Base-by-base conservation (phyloP, 1,139 yeast genomes). In the Kodamaea suecica region DNA sequence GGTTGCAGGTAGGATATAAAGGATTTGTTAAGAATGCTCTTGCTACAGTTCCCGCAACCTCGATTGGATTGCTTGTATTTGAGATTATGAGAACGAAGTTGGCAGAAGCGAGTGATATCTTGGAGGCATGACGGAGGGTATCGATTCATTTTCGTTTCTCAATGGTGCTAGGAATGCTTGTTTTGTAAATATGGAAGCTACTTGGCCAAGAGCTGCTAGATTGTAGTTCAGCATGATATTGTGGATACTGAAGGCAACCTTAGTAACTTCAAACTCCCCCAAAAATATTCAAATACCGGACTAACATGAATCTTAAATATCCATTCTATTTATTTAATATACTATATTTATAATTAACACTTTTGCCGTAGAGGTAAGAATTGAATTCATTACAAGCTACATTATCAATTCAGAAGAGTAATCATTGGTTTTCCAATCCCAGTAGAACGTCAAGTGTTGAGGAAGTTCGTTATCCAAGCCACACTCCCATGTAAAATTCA, bases 11-110 rank as follows among this genome's bases (percentile, higher is more conserved):
- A 70, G 71, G 82, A 17, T 90, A 88, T 52, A 80, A 78, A 41
- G 97, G 97, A 0, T 86, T 85, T 52, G 65, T 72, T 7, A 64
- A 81, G 41, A 83, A 83, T 42, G 84, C 95, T 0, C 49, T 85
- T 31, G 73, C 87, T 1, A 79, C 88, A 1, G 76, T 90, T 23
- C 97, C 97, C 0, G 87, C 95, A 3, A 85, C 96, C 1, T 82
- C 94, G 33, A 74, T 87, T 31, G 96, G 96, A 0, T 65, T 90
- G 31, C 66, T 90, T 33, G 87, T 87, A 13, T 80, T 90, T 58
- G 97, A 90, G 58, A 81, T 86, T 25, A 74, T 86, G 75, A 68
- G 97, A 53, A 69, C 79, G 1, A 57, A 66, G 35, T 43, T 70
- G 30, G 50, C 66, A 0, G 71, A 63, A 32, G 67, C 21, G 9